Base-by-base conservation (phyloP, 805 yeast species). In the Candida tammaniensis region DNA sequence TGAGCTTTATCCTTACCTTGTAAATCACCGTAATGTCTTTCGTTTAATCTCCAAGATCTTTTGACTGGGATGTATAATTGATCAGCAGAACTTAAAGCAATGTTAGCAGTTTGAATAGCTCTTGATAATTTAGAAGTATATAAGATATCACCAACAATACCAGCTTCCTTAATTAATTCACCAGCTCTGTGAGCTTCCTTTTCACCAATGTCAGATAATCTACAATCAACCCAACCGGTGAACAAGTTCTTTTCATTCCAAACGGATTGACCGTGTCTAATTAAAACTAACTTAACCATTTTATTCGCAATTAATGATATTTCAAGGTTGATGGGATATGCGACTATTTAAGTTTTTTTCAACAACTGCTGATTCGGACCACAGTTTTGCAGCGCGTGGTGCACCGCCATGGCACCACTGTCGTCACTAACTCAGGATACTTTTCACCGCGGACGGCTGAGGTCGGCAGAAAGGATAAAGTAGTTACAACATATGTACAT, bases 251-350 rank as follows among this genome's bases (percentile, higher is more conserved):
- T 86, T 70, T 87, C 95, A 70, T 89, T 89, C 98, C 98, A 89
- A 68, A 86, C 97, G 72, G 95, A 86, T 77, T 91, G 96, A 57
- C 98, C 98, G 89, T 89, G 98, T 78, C 98, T 89, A 52, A 91
- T 88, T 62, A 89, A 76, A 61, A 89, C 80, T 68, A 89, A 76
- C 69, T 85, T 87, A 38, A 65, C 68, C 72, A 67, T 67, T 41
- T 32, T 54, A 13, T 5, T 13, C n/a, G 7, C 22, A 20, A 20
- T 20, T 20, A 10, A 20, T 20, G 10, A 7, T 20, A 10, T 20
- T 20, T 20, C n/a, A n/a, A n/a, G n/a, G n/a, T n/a, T n/a, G n/a
- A n/a, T n/a, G n/a, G n/a, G n/a, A n/a, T 24, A 7, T 24, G 7
- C n/a, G 8, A 13, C 15, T 24, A 24, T 24, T 24, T 11, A 13